These are phyloP conservation scores for Echium plantagineum DNA, from an alignment of 257 asterid genomes.

Conservation along the genomic window DNA sequence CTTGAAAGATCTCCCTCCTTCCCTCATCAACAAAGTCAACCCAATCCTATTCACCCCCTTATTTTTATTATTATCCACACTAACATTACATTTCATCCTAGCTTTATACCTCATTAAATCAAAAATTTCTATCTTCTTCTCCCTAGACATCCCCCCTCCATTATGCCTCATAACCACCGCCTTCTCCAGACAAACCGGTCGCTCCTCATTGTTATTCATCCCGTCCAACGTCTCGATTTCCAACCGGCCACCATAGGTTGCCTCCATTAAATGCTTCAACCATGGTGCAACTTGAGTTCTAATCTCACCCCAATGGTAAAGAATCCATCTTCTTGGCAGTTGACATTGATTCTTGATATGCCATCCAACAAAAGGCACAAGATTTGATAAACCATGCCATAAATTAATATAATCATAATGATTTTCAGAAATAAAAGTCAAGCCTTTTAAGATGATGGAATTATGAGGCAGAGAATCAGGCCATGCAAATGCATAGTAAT, in stretches of 20 bases:
- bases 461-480: slow-evolving; percentile 42
- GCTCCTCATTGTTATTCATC: too few relatives aligned
- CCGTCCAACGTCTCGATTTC: slow-evolving; percentile 22
- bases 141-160: slow-evolving; percentile 56
- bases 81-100: slow-evolving; percentile 38
- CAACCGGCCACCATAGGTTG: slow-evolving; percentile 31
- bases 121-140: slow-evolving; percentile 40
- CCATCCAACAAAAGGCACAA: slow-evolving; percentile 48
- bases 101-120: slow-evolving; percentile 57
- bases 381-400: slow-evolving; percentile 55
- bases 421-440: slow-evolving; percentile 46
- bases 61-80: neutral
- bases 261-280: slow-evolving; percentile 36
- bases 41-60: slow-evolving; percentile 21
- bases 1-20: slow-evolving; percentile 51
- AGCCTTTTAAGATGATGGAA: slow-evolving; percentile 32
- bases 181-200: slow-evolving; percentile 39
- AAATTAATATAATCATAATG: slow-evolving; percentile 57
- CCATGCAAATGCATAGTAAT: slow-evolving; percentile 60
- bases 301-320: slow-evolving; percentile 70
- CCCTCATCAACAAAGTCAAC: slow-evolving; percentile 54
- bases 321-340: slow-evolving; percentile 38
- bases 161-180: slow-evolving; percentile 65
- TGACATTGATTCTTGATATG: slow-evolving; percentile 35
- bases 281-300: slow-evolving; percentile 51